Evolutionary conservation across 2,329 filamentous ascomycete genomes (phyloP).

Genomic region (Rhynchosporium secalis): DNA sequence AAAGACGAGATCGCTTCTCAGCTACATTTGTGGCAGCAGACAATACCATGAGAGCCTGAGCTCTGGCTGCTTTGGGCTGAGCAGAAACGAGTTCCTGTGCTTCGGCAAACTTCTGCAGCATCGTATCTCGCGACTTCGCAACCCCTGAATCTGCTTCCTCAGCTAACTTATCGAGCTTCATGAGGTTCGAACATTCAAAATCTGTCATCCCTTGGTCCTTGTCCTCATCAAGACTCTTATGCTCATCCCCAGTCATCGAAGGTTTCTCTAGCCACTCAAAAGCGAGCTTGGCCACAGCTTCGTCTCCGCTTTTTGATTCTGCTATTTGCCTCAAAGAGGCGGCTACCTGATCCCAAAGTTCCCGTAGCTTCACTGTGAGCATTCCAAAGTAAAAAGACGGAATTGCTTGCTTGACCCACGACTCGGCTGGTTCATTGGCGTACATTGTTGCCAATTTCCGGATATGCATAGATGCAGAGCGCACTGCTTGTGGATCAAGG

Average conservation of each 20-base stretch:
- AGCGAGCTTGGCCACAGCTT: slow-evolving; percentile 67
- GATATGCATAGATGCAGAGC: slow-evolving; percentile 81
- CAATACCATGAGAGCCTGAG: slow-evolving; percentile 78
- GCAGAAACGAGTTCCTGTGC: slow-evolving; percentile 57
- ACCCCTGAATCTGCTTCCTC: slow-evolving; percentile 54
- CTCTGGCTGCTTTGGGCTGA: slow-evolving; percentile 60
- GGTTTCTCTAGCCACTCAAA: slow-evolving; percentile 73
- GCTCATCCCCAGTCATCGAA: slow-evolving; percentile 55
- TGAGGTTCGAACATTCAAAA: slow-evolving; percentile 82
- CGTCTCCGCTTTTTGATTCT: slow-evolving; percentile 69
- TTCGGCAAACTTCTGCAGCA: slow-evolving; percentile 64
- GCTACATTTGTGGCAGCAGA: slow-evolving; percentile 72
- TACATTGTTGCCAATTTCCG: slow-evolving; percentile 62
- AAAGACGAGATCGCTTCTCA: slow-evolving; percentile 79
- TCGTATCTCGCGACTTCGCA: slow-evolving; percentile 54
- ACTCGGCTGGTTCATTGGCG: slow-evolving; percentile 59
- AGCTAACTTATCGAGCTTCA: slow-evolving; percentile 55
- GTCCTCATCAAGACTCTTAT: slow-evolving; percentile 42
- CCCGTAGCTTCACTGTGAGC: slow-evolving; percentile 80
- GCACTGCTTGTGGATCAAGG: slow-evolving; percentile 71
- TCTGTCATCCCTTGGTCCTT: slow-evolving; percentile 57
- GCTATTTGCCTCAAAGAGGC: slow-evolving; percentile 74
- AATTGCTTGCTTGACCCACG: slow-evolving; percentile 70
- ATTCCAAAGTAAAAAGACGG: slow-evolving; percentile 86
- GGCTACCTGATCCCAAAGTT: slow-evolving; percentile 83